These are phyloP conservation scores for Cladosporium cucumerinum DNA, from an alignment of 2,329 filamentous ascomycete species.

Conservation along the genomic window DNA sequence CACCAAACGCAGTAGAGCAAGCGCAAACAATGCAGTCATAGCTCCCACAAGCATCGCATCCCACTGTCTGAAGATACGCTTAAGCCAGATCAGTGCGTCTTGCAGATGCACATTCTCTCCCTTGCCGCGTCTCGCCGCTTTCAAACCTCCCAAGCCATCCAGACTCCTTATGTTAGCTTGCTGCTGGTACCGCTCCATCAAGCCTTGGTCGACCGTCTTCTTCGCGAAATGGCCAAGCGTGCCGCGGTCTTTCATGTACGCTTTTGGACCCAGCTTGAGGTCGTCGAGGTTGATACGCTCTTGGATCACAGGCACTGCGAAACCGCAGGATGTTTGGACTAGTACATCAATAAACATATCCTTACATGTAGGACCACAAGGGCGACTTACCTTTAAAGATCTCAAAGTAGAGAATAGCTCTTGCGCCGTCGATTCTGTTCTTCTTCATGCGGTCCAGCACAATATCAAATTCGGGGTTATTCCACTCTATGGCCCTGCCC, in stretches of 20 bases:
- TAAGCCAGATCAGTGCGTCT: conserved; percentile 29
- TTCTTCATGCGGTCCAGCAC: conserved; percentile 44
- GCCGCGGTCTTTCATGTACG: conserved; percentile 51
- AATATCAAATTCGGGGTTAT: conserved; percentile 44
- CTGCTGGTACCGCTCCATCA: conserved; percentile 55
- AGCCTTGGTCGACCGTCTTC: conserved; percentile 49
- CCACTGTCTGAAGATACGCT: conserved; percentile 24
- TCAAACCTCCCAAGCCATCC: conserved; percentile 58
- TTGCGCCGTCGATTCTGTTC: conserved; percentile 45
- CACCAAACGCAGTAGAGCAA: not conserved
- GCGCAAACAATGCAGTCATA: conserved; percentile 19
- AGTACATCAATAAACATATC: conserved; percentile 14
- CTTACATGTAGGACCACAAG: not conserved
- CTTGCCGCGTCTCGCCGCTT: conserved; percentile 48
- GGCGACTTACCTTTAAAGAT: conserved; percentile 52
- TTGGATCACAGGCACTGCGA: conserved; percentile 56
- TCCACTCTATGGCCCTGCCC: conserved; percentile 59
- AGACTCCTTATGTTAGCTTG: conserved; percentile 55
- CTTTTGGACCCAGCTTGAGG: conserved; percentile 21
- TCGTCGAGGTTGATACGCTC: conserved; percentile 33
- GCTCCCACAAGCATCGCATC: conserved; percentile 26
- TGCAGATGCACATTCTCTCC: conserved; percentile 49
- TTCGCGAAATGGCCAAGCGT: conserved; percentile 54
- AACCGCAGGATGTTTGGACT: conserved; percentile 66
- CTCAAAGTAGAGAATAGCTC: conserved; percentile 60